Conservation (phyloP, 768 basidiomycete genomes). For the Leccinum imitatum region DNA sequence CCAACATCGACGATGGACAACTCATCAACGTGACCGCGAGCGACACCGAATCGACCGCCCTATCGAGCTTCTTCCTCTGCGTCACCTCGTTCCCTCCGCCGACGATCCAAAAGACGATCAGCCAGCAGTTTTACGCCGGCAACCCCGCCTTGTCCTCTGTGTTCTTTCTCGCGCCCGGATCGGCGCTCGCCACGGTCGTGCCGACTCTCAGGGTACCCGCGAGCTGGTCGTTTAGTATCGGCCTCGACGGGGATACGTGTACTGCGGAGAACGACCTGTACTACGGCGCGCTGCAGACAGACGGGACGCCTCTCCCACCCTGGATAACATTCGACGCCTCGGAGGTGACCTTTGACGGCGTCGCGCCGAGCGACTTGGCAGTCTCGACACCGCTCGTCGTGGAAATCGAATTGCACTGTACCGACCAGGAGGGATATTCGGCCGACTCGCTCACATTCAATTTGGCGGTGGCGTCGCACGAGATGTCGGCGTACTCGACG, state of each 20-base stretch:
- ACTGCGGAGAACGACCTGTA: slow-evolving; percentile 45
- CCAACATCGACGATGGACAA: slow-evolving; percentile 59
- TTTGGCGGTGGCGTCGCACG: slow-evolving; percentile 66
- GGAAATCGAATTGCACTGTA: slow-evolving; percentile 60
- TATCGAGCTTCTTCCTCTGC: slow-evolving; percentile 54
- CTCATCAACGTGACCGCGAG: slow-evolving; percentile 63
- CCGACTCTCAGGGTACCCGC: slow-evolving; percentile 74
- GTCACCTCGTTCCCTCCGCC: slow-evolving; percentile 57
- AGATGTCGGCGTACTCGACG: slow-evolving; percentile 50
- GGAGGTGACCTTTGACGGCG: slow-evolving; percentile 75
- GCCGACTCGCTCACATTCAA: slow-evolving; percentile 60
- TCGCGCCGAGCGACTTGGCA: slow-evolving; percentile 53
- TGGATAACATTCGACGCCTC: slow-evolving; percentile 75
- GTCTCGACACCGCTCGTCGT: slow-evolving; percentile 42
- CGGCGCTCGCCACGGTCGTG: slow-evolving; percentile 49
- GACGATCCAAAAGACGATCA: slow-evolving; percentile 50
- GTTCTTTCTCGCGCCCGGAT: slow-evolving; percentile 58
- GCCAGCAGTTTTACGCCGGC: slow-evolving; percentile 55
- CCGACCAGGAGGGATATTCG: slow-evolving; percentile 72
- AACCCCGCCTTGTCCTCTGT: slow-evolving; percentile 77
- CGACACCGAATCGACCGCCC: slow-evolving; percentile 50
- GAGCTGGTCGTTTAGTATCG: slow-evolving; percentile 88
- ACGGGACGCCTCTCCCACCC: slow-evolving; percentile 68
- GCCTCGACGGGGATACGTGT: slow-evolving; percentile 70
- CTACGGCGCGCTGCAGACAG: slow-evolving; percentile 62